A percentile compares a stretch with the other conserved stretches of the same genome.
Conservation (phyloP, 306 rosid species). For the Rubus parviflorus region DNA sequence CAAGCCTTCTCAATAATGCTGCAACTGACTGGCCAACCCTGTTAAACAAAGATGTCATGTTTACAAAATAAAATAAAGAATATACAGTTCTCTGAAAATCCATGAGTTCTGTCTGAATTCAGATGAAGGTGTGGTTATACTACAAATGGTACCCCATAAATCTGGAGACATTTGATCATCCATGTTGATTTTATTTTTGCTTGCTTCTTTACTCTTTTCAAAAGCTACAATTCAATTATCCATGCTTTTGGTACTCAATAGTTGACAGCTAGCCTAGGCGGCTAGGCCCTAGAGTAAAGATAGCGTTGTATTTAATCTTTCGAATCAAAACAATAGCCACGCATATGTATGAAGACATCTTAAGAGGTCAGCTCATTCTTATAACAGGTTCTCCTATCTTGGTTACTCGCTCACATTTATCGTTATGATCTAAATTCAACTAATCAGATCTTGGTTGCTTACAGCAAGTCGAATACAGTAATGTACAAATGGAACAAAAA, state of each 20-base stretch:
- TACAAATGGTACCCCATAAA: not conserved
- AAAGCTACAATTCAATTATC: not conserved
- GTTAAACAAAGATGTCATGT: constrained; percentile 30
- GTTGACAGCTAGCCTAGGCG: not conserved
- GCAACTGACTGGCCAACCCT: constrained; percentile 84
- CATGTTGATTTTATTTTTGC: not conserved
- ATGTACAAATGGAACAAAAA: constrained; percentile 11
- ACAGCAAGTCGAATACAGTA: not conserved
- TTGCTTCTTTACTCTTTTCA: not conserved
- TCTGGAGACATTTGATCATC: not conserved
- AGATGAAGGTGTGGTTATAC: not conserved
- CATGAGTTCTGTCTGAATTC: not conserved
- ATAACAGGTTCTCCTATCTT: not conserved
- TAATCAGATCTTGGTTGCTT: not conserved
- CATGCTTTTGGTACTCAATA: not conserved
- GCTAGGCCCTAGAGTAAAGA: not conserved
- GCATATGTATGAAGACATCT: not conserved
- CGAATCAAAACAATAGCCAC: not conserved
- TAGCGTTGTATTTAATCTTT: not conserved
- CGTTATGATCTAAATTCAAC: not conserved
- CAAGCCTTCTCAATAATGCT: constrained; percentile 77
- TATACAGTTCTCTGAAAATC: not conserved
- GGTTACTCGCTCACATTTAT: not conserved
- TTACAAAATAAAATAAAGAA: not conserved
- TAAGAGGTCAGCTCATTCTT: not conserved